Evolutionary conservation across 805 yeast genomes (phyloP), one percentile per base, ranked within the genome.

Genomic region (Yamadazyma ubonensis): DNA sequence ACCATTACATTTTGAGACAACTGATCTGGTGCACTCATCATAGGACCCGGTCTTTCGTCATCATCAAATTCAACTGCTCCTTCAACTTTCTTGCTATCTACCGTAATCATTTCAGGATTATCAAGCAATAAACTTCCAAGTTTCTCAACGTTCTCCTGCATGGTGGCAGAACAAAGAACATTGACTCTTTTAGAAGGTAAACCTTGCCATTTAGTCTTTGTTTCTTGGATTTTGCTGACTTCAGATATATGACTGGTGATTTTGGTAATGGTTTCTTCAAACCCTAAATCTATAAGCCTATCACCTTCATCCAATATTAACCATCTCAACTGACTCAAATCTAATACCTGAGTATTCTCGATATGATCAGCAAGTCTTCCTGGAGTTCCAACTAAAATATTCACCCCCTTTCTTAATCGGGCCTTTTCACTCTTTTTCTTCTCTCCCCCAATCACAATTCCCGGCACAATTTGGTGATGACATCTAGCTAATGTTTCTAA

Each of bases 381-480:
- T 2, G 99, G 99, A 0, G 99, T 93, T 9, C 95, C 97, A 29
- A 93, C 95, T n/a, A 93, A 73, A 23, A 93, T 81, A 60, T 93
- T 93, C 23, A 90, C 95, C 49, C 99, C 99, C 60, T 91, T 91
- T 57, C 99, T 76, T 23, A 93, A 65, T 53, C 99, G 70, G 1
- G 98, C 97, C 73, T 93, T 93, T 61, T 93, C 99, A 2, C 96
- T 78, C 57, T 93, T 95, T 61, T 91, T 91, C 75, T 91, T 90
- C 59, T 93, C 99, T 45, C 99, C 99, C 56, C 99, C 99, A 64
- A 89, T 89, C 18, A 93, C 95, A 29, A 90, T 78, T 28, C 98
- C 96, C 0, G 99, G 97, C 4, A 95, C 99, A 30, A 93, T 75
- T 61, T 85, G 79, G 55, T 86, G 95, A 57, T 91, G 83, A 55